Evolutionary conservation across 257 asterid genomes (phyloP).

Genomic region (Eustoma russellianum): DNA sequence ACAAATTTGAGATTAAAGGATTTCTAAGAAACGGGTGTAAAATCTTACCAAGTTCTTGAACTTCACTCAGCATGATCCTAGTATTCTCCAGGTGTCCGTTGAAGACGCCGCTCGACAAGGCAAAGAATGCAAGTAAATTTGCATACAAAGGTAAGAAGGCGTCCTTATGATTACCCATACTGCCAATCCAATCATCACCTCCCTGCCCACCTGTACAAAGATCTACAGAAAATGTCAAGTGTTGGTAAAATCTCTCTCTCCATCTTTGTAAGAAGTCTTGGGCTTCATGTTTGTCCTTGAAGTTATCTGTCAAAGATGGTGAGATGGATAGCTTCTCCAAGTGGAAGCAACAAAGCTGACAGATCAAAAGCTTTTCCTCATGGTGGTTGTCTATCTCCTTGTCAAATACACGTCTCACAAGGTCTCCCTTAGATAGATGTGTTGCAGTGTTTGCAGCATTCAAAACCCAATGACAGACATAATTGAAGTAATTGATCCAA

Average conservation of each 20-base stretch:
- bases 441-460: constrained; percentile 38
- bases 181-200: constrained; percentile 66
- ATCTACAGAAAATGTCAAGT: constrained; percentile 36
- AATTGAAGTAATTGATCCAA: constrained; percentile 58
- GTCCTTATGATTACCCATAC: constrained; percentile 87
- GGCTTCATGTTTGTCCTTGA: constrained; percentile 15
- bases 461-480: constrained; percentile 58
- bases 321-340: constrained; percentile 46
- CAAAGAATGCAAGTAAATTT: constrained; percentile 56
- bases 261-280: constrained; percentile 41
- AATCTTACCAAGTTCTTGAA: constrained; percentile 40
- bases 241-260: constrained; percentile 52
- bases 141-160: constrained; percentile 71
- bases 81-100: constrained; percentile 26
- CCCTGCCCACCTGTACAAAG: constrained; percentile 32
- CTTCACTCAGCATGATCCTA: constrained; percentile 34
- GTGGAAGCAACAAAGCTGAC: constrained; percentile 77
- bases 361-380: constrained; percentile 73
- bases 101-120: constrained; percentile 52
- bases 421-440: constrained; percentile 50
- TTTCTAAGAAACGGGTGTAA: constrained; percentile 58
- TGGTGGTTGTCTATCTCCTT: constrained; percentile 96
- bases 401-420: constrained; percentile 82
- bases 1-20: constrained; percentile 54
- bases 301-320: constrained; percentile 15